Base-by-base conservation (phyloP, 108 stramenopile species). In the Skeletonema potamos region DNA sequence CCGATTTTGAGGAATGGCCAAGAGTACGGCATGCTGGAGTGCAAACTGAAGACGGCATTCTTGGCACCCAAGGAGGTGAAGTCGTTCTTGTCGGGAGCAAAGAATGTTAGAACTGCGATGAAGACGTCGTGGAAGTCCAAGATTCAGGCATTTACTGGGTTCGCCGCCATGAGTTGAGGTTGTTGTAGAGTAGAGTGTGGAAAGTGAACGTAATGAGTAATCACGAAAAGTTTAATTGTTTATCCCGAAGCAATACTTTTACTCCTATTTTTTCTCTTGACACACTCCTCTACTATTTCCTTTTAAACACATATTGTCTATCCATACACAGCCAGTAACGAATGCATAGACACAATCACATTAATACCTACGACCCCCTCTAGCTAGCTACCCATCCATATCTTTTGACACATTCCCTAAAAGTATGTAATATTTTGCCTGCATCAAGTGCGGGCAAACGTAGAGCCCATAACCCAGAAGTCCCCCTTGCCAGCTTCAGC, bases 1-100 rank as follows among this genome's bases (percentile, higher is more conserved):
- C 79, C 79, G 10, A 73, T 80, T 10, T 54, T 73, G n/a, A 37
- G 72, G 20, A 73, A 80, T 58, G 79, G 79, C 37, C 68, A 32
- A 57, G 72, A 80, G 62, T 73, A 46, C 73, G 79, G 79, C 2
- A 41, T 58, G 68, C 54, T 80, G 57, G 68, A 73, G 27, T 80
- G 79, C 30, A 80, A 66, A 0, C 32, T 80, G 54, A 36, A 30
- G 34, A 26, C 67, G 17, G 79, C 72, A 18, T 80, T 69, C 56
- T 65, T 73, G 62, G 54, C 26, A 24, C 54, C 72, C 6, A 62
- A 61, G 36, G 72, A 80, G 63, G 43, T 39, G 1, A 80, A 80
- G 34, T 44, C 61, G 17, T 80, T 80, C 28, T 41, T 73, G 5
- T 57, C 61, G 32, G 64, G 11, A 60, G 39, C 63, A 29, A 58